Evolutionary conservation across 2,329 filamentous ascomycete genomes (phyloP), one percentile per base, ranked within the genome.

Genomic region (Colletotrichum sojae): DNA sequence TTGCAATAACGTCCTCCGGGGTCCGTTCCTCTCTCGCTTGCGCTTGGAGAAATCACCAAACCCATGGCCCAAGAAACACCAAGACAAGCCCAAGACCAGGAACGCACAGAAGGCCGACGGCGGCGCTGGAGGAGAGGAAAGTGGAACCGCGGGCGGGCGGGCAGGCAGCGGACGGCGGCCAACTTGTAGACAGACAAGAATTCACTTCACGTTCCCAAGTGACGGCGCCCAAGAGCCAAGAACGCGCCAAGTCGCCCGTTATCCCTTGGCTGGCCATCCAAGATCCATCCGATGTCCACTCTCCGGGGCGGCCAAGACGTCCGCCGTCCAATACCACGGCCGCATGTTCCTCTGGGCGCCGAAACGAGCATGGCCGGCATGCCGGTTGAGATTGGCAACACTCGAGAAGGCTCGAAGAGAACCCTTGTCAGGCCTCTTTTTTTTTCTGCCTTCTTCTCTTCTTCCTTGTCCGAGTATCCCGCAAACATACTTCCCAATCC

Each of bases 241-340:
- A 55, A 45, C 49, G 6, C 63, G 66, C 62, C 62, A 66, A 69
- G 62, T 68, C 46, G 62, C 31, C 51, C 55, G 49, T 25, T 45
- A 45, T 52, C 22, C 49, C 66, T 69, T 69, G 66, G 66, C 62
- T 56, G 43, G 31, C 62, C 20, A 51, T 43, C 49, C 51, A 31
- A 60, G n/a, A 31, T 13, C 36, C 49, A 53, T 52, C 31, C 55
- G 55, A 55, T 65, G 36, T 51, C 66, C 66, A 63, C 64, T 20
- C 57, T 13, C 55, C 62, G 62, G 61, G 43, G 55, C 66, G 62
- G 62, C 66, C 66, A 69, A 69, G 62, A 69, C 18, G 55, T 61
- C 62, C 66, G 66, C 66, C 20, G 25, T 60, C 62, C 66, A 69
- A 69, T 69, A 27, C 36, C 49, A 52, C 51, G 31, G 39, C 31